Base-by-base conservation (phyloP, 192 early-diverging fungal species). In the Entomortierella chlamydospora region DNA sequence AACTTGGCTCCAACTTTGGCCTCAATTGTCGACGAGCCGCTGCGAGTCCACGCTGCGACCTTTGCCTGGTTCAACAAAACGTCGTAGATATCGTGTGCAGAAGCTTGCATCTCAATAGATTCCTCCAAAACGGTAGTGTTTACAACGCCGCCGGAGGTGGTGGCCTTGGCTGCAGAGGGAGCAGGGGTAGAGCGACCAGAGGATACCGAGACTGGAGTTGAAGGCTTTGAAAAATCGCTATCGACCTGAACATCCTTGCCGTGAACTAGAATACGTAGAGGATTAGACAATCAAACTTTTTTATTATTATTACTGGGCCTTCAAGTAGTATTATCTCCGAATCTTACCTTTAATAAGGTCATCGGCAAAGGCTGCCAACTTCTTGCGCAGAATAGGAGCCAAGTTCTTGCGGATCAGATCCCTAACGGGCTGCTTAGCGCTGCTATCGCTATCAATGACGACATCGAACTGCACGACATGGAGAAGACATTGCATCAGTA, bases 211-310 rank as follows among this genome's bases (percentile, higher is more conserved):
- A 61, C 43, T 33, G 80, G 70, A 26, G 83, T 64, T 39, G 76
- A 81, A 51, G 60, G 52, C 84, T 70, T 70, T 72, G 72, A 60
- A 57, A 49, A 66, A 62, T 78, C 55, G 63, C 52, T 64, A 5
- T 93, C 84, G 60, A 96, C 94, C 71, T 95, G 93, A 56, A 98
- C 94, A 70, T 95, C 90, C 78, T 91, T 87, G 34, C 89, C 85
- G 70, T 98, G 91, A 22, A 84, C 92, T 90, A 59, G 34, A n/a
- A 39, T 12, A 25, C 28, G 3, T 1, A 56, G 15, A n/a, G n/a
- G n/a, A n/a, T n/a, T 17, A 56, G 11, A 25, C 13, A 12, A 29
- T 56, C 0, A 56, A 29, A 15, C 8, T 17, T 56, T 30, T 30
- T 56, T 31, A n/a, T n/a, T n/a, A n/a, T n/a, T n/a, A n/a, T n/a